These are phyloP conservation scores for Xanthoparmelia taractica DNA, from an alignment of 495 filamentous ascomycete species.

Conservation along the genomic window DNA sequence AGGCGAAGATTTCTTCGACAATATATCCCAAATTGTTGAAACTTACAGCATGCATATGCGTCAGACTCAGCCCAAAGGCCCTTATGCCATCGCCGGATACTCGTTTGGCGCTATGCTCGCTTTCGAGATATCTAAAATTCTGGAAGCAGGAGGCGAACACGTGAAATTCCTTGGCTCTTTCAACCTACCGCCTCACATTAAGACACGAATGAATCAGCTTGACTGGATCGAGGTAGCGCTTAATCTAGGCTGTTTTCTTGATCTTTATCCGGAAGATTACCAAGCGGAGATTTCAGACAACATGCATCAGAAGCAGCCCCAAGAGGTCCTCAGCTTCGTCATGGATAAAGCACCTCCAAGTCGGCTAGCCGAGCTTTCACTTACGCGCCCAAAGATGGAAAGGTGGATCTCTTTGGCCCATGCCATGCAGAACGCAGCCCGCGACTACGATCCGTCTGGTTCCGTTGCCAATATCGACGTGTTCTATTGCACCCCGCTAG, in stretches of 20 bases:
- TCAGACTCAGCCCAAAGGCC: constrained; percentile 41
- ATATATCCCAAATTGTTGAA: not conserved
- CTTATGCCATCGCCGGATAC: constrained; percentile 52
- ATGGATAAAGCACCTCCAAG: not conserved
- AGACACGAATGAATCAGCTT: not conserved
- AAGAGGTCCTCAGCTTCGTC: not conserved
- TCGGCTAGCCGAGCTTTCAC: not conserved
- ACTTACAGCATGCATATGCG: constrained; percentile 22
- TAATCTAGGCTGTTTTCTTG: not conserved
- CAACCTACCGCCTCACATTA: not conserved
- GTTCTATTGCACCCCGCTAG: not conserved
- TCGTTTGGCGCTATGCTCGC: constrained; percentile 46
- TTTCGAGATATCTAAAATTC: constrained; percentile 46
- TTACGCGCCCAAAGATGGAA: not conserved
- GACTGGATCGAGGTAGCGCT: not conserved
- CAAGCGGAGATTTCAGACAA: not conserved
- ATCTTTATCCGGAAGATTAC: not conserved
- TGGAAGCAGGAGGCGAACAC: constrained; percentile 29
- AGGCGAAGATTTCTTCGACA: not conserved
- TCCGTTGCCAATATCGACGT: not conserved
- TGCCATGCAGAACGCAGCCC: not conserved
- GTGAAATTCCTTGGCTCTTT: not conserved
- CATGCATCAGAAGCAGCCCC: not conserved
- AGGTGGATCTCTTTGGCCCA: not conserved
- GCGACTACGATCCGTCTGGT: not conserved